Conservation (phyloP, 305 asterid genomes). For the Solanum hybrid region DNA sequence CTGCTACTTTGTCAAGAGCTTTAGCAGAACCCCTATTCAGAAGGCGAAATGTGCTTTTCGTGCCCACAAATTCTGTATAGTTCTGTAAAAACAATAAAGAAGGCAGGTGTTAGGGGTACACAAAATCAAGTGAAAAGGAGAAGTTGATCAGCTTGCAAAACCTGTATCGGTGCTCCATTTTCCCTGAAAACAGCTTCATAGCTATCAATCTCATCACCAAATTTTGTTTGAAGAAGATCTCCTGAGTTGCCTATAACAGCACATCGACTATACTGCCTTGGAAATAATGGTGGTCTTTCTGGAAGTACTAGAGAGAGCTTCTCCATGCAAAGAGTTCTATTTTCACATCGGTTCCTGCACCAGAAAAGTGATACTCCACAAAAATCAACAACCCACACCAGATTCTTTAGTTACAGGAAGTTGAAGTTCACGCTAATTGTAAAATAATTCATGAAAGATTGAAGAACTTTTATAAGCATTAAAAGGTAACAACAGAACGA, state of each 20-base stretch:
- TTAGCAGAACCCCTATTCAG: conserved; percentile 98
- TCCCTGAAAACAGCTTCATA: conserved; percentile 85
- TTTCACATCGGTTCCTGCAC: conserved; percentile 68
- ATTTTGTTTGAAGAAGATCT: conserved; percentile 80
- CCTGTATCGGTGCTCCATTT: conserved; percentile 98
- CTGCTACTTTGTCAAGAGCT: conserved; percentile 98
- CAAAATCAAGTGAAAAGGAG: conserved; percentile 8
- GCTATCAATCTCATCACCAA: conserved; percentile 81
- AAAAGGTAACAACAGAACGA: not conserved
- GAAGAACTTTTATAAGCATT: not conserved
- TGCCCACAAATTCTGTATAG: conserved; percentile 77
- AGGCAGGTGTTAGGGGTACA: conserved; percentile 12
- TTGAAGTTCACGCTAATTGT: not conserved
- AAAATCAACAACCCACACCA: not conserved
- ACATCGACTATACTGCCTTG: conserved; percentile 75
- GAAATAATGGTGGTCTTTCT: conserved; percentile 66
- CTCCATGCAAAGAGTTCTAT: conserved; percentile 80
- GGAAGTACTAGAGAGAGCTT: conserved; percentile 92
- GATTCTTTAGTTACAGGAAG: not conserved
- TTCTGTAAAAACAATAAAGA: conserved; percentile 42
- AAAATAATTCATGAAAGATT: not conserved
- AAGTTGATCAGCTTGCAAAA: conserved; percentile 16
- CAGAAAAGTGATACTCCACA: conserved; percentile 1
- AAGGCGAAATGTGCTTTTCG: conserved; percentile 92
- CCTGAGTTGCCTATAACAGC: conserved; percentile 99